These are phyloP conservation scores for Cryptosporidium ubiquitum DNA, from an alignment of 169 alveolate species.

Conservation along the genomic window DNA sequence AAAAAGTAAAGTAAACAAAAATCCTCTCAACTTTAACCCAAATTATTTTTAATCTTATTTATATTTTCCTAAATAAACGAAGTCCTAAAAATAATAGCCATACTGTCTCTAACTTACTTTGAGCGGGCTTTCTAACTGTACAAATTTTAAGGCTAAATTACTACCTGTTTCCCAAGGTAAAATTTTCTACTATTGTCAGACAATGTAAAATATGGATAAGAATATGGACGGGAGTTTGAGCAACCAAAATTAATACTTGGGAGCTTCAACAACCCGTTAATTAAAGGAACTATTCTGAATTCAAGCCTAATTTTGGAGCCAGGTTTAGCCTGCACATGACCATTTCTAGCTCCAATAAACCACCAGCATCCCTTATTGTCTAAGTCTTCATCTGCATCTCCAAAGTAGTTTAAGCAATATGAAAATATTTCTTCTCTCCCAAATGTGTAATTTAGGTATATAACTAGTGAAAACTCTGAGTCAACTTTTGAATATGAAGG, in stretches of 20 bases:
- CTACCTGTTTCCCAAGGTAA: conserved; percentile 54
- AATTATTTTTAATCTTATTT: not conserved
- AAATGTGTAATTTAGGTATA: conserved; percentile 8
- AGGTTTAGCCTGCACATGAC: conserved; percentile 20
- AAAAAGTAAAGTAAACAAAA: not conserved
- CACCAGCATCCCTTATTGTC: conserved; percentile 32
- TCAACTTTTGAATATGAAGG: conserved; percentile 32
- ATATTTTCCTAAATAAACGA: conserved; percentile 15
- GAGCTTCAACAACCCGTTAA: conserved; percentile 23
- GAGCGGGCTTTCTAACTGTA: not conserved
- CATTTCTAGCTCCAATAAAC: conserved; percentile 69
- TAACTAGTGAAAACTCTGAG: not conserved
- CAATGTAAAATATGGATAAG: not conserved
- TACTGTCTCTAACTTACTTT: conserved; percentile 16
- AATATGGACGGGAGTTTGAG: not conserved
- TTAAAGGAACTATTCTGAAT: conserved; percentile 50
- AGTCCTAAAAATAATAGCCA: not conserved
- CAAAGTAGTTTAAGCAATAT: conserved; percentile 16
- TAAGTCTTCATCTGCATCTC: not conserved
- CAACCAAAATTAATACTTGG: conserved; percentile 28
- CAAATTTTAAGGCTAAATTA: not conserved
- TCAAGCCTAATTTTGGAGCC: conserved; percentile 24
- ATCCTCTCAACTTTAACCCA: not conserved
- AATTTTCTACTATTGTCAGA: conserved; percentile 24
- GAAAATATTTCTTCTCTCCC: conserved; percentile 23